Evolutionary conservation across 768 basidiomycete genomes (phyloP).

Genomic region (Crepidotus variabilis): DNA sequence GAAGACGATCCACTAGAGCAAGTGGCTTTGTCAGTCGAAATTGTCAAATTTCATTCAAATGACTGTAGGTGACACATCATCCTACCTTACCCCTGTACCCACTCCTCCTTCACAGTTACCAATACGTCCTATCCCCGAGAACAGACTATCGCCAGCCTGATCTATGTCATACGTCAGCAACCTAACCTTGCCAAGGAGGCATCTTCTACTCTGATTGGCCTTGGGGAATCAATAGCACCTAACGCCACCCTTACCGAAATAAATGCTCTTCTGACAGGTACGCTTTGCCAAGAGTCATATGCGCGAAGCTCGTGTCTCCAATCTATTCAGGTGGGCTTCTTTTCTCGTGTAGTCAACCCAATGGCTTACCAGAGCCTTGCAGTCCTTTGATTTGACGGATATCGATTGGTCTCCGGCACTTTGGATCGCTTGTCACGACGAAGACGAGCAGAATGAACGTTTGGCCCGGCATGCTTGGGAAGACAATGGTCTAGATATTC

Average conservation of each 20-base stretch:
- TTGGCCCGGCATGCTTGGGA: conserved; percentile 87
- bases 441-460: conserved; percentile 79
- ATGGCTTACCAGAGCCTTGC: conserved; percentile 1
- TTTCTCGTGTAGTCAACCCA: neutral
- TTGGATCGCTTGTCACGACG: conserved; percentile 86
- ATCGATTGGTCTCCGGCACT: conserved; percentile 89
- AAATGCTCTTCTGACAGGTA: conserved; percentile 63
- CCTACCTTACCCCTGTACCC: neutral
- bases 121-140: conserved; percentile 72
- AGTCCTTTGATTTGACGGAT: conserved; percentile 95
- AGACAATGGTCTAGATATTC: conserved; percentile 89
- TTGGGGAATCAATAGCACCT: conserved; percentile 74
- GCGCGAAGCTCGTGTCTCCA: conserved; percentile 89
- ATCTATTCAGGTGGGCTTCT: conserved; percentile 65
- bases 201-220: conserved; percentile 72
- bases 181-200: conserved; percentile 82
- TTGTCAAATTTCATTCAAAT: conserved; percentile 66
- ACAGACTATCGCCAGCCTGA: conserved; percentile 60
- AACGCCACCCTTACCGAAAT: conserved; percentile 64
- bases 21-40: conserved; percentile 66
- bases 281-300: conserved; percentile 81
- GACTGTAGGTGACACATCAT: conserved; percentile 46
- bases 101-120: conserved; percentile 43
- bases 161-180: conserved; percentile 72
- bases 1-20: conserved; percentile 79